Conservation (phyloP, 306 rosid genomes). For the Malus sylvestris region DNA sequence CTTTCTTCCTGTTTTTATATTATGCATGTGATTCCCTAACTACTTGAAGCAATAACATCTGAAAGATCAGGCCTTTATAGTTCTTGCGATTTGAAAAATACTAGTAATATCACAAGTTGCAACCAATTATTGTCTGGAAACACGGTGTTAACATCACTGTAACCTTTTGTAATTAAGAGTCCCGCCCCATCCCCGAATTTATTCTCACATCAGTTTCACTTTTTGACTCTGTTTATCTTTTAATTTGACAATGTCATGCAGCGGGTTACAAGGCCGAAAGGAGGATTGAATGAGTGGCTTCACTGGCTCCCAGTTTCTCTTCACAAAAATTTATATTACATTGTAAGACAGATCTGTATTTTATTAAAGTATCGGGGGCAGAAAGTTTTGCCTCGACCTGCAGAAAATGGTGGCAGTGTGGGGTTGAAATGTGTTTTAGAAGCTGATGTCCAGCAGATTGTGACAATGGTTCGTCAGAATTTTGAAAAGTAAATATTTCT, state of each 20-base stretch:
- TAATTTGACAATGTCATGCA: conserved; percentile 22
- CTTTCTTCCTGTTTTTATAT: neutral
- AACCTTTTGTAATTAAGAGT: neutral
- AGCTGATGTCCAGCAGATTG: conserved; percentile 75
- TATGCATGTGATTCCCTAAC: neutral
- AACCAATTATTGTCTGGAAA: neutral
- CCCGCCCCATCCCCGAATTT: neutral
- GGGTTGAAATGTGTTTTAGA: conserved; percentile 76
- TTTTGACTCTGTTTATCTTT: neutral
- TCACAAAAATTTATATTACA: conserved; percentile 53
- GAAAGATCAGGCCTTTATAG: neutral
- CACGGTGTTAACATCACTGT: neutral
- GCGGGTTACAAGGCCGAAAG: conserved; percentile 89
- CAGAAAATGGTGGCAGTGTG: conserved; percentile 50
- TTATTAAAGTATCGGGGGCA: conserved; percentile 33
- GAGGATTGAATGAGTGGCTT: conserved; percentile 79
- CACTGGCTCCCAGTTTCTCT: conserved; percentile 89
- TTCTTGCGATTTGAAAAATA: neutral
- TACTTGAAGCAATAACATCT: neutral
- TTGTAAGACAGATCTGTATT: conserved; percentile 37
- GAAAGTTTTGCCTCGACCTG: conserved; percentile 36
- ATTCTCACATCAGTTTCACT: neutral
- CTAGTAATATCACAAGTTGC: neutral
- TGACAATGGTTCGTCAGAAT: conserved; percentile 59
- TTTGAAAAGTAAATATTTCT: conserved; percentile 54